These are phyloP conservation scores for Breviolum minutum DNA, from an alignment of 73 alveolate species.

Conservation along the genomic window DNA sequence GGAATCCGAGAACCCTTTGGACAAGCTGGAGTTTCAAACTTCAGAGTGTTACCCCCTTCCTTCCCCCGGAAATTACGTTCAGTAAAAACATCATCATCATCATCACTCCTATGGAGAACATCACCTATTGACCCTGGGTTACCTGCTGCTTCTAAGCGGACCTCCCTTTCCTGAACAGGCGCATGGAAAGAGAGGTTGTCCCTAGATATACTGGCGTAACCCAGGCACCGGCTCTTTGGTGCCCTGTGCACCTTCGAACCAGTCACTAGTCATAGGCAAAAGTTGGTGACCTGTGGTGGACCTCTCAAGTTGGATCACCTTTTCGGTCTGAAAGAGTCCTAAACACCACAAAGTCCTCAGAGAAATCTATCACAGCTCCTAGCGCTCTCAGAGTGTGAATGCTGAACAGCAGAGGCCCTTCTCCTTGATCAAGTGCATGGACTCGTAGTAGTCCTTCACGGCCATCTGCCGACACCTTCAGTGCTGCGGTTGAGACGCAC, in stretches of 20 bases:
- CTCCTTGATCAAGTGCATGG: neutral
- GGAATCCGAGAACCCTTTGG: too few relatives aligned
- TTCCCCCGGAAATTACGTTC: neutral
- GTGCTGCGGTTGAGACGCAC: neutral
- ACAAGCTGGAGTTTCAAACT: too few relatives aligned
- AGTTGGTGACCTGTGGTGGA: neutral
- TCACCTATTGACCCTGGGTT: too few relatives aligned
- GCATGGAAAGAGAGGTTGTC: neutral
- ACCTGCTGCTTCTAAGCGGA: neutral
- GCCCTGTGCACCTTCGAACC: neutral
- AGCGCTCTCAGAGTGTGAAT: neutral
- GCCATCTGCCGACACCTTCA: neutral
- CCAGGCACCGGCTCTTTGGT: neutral
- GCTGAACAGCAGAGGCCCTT: neutral
- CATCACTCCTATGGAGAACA: too few relatives aligned
- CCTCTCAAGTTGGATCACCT: neutral
- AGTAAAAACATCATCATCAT: too few relatives aligned
- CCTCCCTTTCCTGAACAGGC: constrained; percentile 20
- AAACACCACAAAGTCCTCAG: neutral
- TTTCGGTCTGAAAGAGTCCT: neutral
- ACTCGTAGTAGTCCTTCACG: neutral
- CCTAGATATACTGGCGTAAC: neutral
- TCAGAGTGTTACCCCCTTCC: too few relatives aligned
- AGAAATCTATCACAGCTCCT: neutral
- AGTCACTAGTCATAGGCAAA: neutral